Evolutionary conservation across 192 early-diverging fungal species (phyloP), one percentile per base, ranked within the genome.

Genomic region (Chytriomyces confervae): DNA sequence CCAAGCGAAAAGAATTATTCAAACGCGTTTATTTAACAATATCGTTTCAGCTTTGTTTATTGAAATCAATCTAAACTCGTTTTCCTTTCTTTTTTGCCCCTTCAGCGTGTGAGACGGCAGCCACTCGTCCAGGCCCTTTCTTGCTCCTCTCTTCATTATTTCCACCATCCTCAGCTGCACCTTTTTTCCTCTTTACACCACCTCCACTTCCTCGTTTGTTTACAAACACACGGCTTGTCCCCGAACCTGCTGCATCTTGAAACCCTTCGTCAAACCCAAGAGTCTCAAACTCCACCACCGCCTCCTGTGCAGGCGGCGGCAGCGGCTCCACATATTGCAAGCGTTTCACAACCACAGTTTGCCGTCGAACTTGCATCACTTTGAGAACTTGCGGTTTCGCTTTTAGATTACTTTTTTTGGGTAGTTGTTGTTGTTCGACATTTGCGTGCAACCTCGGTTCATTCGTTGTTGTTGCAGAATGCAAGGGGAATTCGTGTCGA

Each of bases 281-380:
- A 4, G 20, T 20, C 20, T 64, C 62, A 16, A 11, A 11, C 20
- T 64, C 62, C 23, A 11, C 62, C 3, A 4, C 62, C n/a, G n/a
- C n/a, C 6, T 29, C 62, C 11, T 20, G 57, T 5, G 23, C 62
- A 11, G 4, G 23, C n/a, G 0, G 24, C 24, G 24, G 24, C 24
- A 0, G 24, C 24, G 20, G 23, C 13, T 64, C 62, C 13, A 64
- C 11, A 27, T 64, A 64, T 24, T 24, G 11, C 62, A 64, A 36
- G 5, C 62, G 11, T 47, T 67, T 67, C 6, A 67, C 66, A 47
- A 67, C 66, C 8, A 67, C 66, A 2, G 48, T 46, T 67, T 67
- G 43, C 43, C 45, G 43, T 46, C 43, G n/a, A 7, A 23, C 10
- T 29, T 67, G 43, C 66, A 67, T 67, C 11, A 67, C 66, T 47